A percentile compares a stretch with the other conserved stretches of the same genome.
These are phyloP conservation scores for Saitoella complicata DNA, from an alignment of 805 yeast species.

Conservation along the genomic window DNA sequence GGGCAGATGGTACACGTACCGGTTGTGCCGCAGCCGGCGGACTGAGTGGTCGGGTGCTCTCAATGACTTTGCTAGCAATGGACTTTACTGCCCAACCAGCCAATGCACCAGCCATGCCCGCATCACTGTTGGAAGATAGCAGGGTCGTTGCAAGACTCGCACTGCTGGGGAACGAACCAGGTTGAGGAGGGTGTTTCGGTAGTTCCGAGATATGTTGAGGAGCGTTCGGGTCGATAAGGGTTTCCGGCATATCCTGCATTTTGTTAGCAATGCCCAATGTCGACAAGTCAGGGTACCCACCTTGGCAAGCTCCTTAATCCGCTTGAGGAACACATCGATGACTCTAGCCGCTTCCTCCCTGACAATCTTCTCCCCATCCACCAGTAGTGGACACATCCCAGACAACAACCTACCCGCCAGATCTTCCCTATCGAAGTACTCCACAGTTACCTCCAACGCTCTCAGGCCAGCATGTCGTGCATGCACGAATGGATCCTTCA, in stretches of 20 bases:
- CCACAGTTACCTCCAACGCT: conserved; percentile 51
- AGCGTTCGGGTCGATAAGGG: not conserved
- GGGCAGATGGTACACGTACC: too few species aligned
- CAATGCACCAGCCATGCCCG: too few species aligned
- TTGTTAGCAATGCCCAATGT: conserved; percentile 5
- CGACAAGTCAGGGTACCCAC: conserved; percentile 14
- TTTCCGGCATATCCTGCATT: not conserved
- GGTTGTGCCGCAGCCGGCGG: too few species aligned
- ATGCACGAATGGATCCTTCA: conserved; percentile 63
- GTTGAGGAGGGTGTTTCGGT: too few species aligned
- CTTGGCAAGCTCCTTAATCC: conserved; percentile 31
- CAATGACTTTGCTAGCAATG: too few species aligned
- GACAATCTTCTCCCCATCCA: conserved; percentile 58
- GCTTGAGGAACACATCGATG: conserved; percentile 43
- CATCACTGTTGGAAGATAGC: too few species aligned
- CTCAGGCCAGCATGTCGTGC: conserved; percentile 60
- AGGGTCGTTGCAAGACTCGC: too few species aligned
- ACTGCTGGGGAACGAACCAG: too few species aligned
- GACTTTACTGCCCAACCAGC: too few species aligned
- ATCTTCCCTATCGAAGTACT: conserved; percentile 53
- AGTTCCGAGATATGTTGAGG: too few species aligned
- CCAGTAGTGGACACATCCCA: conserved; percentile 65
- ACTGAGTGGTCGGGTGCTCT: too few species aligned
- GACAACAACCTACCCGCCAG: conserved; percentile 70
- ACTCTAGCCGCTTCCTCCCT: conserved; percentile 56